phyloP scores from a whole-genome alignment of 1,284 basidiomycete species.

The Sporisorium scitamineum region DNA sequence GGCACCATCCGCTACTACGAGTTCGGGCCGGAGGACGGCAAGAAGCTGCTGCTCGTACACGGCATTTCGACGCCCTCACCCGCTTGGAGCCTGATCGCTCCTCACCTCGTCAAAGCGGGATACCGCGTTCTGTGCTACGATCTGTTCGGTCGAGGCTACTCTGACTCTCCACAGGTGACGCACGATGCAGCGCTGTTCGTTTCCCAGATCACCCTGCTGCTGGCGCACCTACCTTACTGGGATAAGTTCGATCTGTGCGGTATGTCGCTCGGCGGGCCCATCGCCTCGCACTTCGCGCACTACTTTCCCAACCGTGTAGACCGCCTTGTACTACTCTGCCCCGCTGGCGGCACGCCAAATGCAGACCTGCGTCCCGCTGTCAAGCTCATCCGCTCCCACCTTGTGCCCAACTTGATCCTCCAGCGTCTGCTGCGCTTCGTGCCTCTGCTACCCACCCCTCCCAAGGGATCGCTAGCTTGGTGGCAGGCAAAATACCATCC shows the following conservation, averaged over 20 bases:
- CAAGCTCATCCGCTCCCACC: slow-evolving; percentile 43
- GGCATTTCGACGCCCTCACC: slow-evolving; percentile 57
- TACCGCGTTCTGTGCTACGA: slow-evolving; percentile 51
- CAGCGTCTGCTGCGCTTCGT: slow-evolving; percentile 28
- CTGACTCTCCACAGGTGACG: slow-evolving; percentile 42
- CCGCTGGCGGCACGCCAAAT: slow-evolving; percentile 46
- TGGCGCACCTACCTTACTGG: slow-evolving; percentile 46
- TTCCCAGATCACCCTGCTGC: slow-evolving; percentile 47
- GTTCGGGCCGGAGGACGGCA: slow-evolving; percentile 54
- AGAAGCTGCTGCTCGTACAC: slow-evolving; percentile 63
- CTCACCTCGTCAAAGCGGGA: slow-evolving; percentile 42
- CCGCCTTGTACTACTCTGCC: slow-evolving; percentile 43
- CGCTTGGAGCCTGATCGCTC: slow-evolving; percentile 34
- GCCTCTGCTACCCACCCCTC: slow-evolving; percentile 40
- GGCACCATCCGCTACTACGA: slow-evolving; percentile 54
- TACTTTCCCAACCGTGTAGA: slow-evolving; percentile 46
- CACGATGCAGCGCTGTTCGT: slow-evolving; percentile 48
- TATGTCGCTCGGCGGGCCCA: slow-evolving; percentile 50
- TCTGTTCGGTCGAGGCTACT: slow-evolving; percentile 50
- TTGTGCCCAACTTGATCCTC: slow-evolving; percentile 34
- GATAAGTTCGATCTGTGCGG: slow-evolving; percentile 49
- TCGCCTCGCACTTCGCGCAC: slow-evolving; percentile 46
- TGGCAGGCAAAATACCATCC: slow-evolving; percentile 50
- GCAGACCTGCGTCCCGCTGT: slow-evolving; percentile 24
- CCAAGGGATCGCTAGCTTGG: slow-evolving; percentile 36